phyloP scores from a whole-genome alignment of 2,329 filamentous ascomycete species.

The Alternaria panax region DNA sequence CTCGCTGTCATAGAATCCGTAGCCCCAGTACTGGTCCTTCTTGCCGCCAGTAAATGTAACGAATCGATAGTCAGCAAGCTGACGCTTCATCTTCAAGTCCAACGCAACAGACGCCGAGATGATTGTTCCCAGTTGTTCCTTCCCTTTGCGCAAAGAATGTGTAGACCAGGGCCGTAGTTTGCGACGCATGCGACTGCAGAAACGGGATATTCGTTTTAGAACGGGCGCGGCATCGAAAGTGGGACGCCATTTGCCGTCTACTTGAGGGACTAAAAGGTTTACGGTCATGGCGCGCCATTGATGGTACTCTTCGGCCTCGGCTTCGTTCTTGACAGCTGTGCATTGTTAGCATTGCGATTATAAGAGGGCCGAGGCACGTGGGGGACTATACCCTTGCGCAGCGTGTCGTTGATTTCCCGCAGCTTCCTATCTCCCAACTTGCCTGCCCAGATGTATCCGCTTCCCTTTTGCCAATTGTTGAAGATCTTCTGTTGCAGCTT shows the following conservation, averaged over 20 bases:
- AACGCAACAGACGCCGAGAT: conserved; percentile 47
- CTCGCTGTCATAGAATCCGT: conserved; percentile 47
- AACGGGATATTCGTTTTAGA: conserved; percentile 43
- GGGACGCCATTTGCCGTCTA: conserved; percentile 48
- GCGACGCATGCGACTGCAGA: conserved; percentile 40
- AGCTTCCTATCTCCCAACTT: conserved; percentile 48
- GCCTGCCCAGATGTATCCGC: conserved; percentile 49
- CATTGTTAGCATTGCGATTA: conserved; percentile 13
- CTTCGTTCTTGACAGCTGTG: conserved; percentile 48
- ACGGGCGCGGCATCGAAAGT: conserved; percentile 46
- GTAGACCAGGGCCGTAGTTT: conserved; percentile 46
- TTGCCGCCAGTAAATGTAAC: conserved; percentile 47
- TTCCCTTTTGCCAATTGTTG: conserved; percentile 45
- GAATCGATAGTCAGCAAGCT: conserved; percentile 48
- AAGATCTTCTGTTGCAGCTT: conserved; percentile 49
- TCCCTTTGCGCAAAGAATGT: conserved; percentile 37
- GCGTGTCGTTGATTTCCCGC: conserved; percentile 46
- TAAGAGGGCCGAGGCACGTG: no score
- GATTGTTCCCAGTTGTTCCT: conserved; percentile 45
- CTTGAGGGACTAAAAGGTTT: conserved; percentile 47
- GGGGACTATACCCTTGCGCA: conserved; percentile 42
- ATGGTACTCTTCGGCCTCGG: conserved; percentile 47
- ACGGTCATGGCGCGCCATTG: conserved; percentile 47
- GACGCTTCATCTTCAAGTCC: conserved; percentile 49
- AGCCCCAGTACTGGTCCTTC: conserved; percentile 44